Percentiles rank a stretch among this genome's conserved stretches.
Conservation (phyloP, 371 early-diverging fungal species). For the Nematocida major region DNA sequence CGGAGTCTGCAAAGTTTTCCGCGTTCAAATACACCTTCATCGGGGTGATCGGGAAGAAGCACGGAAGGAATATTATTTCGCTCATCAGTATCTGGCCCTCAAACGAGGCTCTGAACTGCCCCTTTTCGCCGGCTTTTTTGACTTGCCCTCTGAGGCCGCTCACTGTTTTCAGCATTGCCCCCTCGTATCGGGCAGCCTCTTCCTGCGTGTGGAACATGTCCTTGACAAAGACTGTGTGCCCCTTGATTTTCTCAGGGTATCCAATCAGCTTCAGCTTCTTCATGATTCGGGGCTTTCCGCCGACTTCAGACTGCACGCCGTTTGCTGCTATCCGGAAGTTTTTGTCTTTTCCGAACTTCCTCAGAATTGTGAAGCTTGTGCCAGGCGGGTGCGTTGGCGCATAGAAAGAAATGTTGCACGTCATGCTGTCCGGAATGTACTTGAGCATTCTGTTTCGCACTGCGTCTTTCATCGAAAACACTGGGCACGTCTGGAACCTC, state of each 20-base stretch:
- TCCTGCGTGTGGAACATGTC: constrained; percentile 94
- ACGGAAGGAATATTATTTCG: constrained; percentile 90
- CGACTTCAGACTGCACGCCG: constrained; percentile 26
- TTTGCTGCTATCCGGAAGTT: constrained; percentile 51
- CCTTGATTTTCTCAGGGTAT: constrained; percentile 79
- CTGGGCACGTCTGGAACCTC: constrained; percentile 85
- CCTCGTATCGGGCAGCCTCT: constrained; percentile 95
- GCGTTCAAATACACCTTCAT: constrained; percentile 80
- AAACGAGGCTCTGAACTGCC: constrained; percentile 93
- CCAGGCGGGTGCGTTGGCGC: constrained; percentile 47
- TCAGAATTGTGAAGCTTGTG: constrained; percentile 29
- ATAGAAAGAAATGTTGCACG: constrained; percentile 58
- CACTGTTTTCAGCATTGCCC: constrained; percentile 84
- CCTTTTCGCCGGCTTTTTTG: constrained; percentile 76
- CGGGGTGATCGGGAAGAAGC: constrained; percentile 86
- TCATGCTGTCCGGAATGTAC: constrained; percentile 69
- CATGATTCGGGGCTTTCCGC: constrained; percentile 26
- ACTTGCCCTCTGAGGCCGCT: constrained; percentile 94
- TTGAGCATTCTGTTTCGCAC: constrained; percentile 89
- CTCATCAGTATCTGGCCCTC: constrained; percentile 86
- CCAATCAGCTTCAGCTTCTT: constrained; percentile 97
- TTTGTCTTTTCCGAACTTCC: constrained; percentile 38
- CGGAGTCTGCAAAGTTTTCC: constrained; percentile 69
- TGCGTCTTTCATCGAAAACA: constrained; percentile 74
- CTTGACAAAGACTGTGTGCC: constrained; percentile 93